A percentile compares a stretch with the other conserved stretches of the same genome.
Evolutionary conservation across 179 eudicot species (phyloP).

Genomic region (Drosera spatulata): DNA sequence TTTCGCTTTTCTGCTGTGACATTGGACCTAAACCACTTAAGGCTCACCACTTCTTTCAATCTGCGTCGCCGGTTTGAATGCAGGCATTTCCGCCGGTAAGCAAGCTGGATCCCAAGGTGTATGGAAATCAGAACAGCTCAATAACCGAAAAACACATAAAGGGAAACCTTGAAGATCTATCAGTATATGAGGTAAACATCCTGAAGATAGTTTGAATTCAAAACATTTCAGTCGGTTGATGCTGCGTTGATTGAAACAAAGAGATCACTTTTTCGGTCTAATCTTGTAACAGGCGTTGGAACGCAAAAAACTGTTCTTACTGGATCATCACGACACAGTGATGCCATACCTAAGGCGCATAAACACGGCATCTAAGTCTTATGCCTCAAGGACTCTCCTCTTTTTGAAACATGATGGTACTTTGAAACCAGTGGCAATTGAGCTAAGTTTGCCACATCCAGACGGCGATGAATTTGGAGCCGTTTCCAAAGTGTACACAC

Average conservation of each 20-base stretch:
- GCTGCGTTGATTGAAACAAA: no score
- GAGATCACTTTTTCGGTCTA: no score
- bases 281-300: slow-evolving; percentile 35
- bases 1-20: no score
- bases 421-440: slow-evolving; percentile 70
- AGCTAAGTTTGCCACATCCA: slow-evolving; percentile 54
- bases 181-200: slow-evolving; percentile 37
- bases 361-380: slow-evolving; percentile 46
- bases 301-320: slow-evolving; percentile 35
- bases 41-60: neutral
- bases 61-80: slow-evolving; percentile 4
- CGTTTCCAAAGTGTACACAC: slow-evolving; percentile 42
- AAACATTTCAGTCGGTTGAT: no score
- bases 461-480: slow-evolving; percentile 43
- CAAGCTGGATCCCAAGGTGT: slow-evolving; percentile 36
- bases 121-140: slow-evolving; percentile 48
- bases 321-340: slow-evolving; percentile 60
- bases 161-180: slow-evolving; percentile 36
- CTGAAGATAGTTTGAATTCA: neutral
- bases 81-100: slow-evolving; percentile 81
- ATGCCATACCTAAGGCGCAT: slow-evolving; percentile 64
- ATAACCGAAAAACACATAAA: slow-evolving; percentile 37
- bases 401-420: slow-evolving; percentile 58
- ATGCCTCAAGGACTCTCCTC: slow-evolving; percentile 68
- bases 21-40: no score